Percentiles rank a stretch among this genome's conserved stretches.
These are phyloP conservation scores for Xylaria sp. DNA, from an alignment of 2,329 filamentous ascomycete species.

Conservation along the genomic window DNA sequence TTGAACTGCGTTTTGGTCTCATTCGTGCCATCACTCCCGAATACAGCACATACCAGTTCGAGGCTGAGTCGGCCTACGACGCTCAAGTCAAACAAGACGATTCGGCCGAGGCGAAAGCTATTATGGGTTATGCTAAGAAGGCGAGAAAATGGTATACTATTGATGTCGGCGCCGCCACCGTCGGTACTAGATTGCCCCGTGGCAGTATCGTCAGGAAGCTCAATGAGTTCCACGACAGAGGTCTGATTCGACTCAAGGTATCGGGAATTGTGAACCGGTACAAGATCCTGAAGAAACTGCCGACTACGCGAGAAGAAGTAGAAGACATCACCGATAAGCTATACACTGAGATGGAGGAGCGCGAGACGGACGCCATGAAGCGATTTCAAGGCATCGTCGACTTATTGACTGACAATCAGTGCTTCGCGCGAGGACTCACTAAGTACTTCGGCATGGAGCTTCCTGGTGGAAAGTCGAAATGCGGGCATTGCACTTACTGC, in stretches of 20 bases:
- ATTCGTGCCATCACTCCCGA: slow-evolving; percentile 67
- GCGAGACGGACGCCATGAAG: slow-evolving; percentile 64
- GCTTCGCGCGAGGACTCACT: slow-evolving; percentile 64
- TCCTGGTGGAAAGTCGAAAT: slow-evolving; percentile 56
- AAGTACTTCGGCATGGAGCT: slow-evolving; percentile 68
- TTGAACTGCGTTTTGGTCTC: slow-evolving; percentile 68
- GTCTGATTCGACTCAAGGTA: slow-evolving; percentile 62
- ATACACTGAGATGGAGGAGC: slow-evolving; percentile 60
- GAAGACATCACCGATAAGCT: slow-evolving; percentile 59
- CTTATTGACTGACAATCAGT: slow-evolving; percentile 63
- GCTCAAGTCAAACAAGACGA: slow-evolving; percentile 51
- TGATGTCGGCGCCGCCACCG: slow-evolving; percentile 58
- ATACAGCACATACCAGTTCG: slow-evolving; percentile 67
- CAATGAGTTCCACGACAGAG: slow-evolving; percentile 62
- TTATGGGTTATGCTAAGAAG: slow-evolving; percentile 56
- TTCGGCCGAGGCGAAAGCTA: slow-evolving; percentile 56
- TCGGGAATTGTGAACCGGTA: slow-evolving; percentile 66
- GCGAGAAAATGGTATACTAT: slow-evolving; percentile 58
- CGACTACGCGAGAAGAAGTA: slow-evolving; percentile 55
- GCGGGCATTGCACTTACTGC: slow-evolving; percentile 67
- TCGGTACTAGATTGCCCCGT: slow-evolving; percentile 52
- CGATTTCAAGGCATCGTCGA: slow-evolving; percentile 62
- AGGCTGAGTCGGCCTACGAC: slow-evolving; percentile 51
- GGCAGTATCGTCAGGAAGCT: slow-evolving; percentile 64
- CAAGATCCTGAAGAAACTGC: slow-evolving; percentile 60